Base-by-base conservation (phyloP, 2,329 filamentous ascomycete genomes). In the Fusarium penzigii region DNA sequence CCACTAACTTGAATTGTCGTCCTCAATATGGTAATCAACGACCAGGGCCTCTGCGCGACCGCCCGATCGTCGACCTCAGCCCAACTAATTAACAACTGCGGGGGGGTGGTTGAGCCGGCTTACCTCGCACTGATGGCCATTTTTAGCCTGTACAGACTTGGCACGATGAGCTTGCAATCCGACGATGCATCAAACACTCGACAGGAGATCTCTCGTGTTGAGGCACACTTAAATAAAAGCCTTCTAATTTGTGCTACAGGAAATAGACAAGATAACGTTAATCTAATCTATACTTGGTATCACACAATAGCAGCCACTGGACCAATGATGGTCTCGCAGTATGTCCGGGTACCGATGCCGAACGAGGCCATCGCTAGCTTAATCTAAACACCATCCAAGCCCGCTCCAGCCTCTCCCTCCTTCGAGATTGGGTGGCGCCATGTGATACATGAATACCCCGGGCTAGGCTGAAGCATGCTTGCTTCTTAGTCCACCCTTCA, bases 81-180 rank as follows among this genome's bases (percentile, higher is more conserved):
- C 50, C 17, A 16, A 36, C 44, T n/a, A 17, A 41, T 42, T 32
- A 55, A 20, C 20, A 42, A 53, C 14, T 14, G 17, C 61, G 57
- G 57, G 49, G 49, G 39, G 14, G 53, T 58, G 59, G 52, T 64
- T 65, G 39, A 17, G 42, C 62, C 62, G 59, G 59, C 62, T 65
- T 57, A 65, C 61, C 38, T 60, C 55, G 51, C 49, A 49, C 45
- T 58, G 38, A 17, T 62, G 40, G 36, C 55, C 57, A 25, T 50
- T 57, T 52, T 52, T 17, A 44, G 49, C 34, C 46, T 20, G 25
- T 17, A 44, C 13, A 10, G 20, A 25, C 20, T 25, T 7, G 20
- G 20, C 20, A 25, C 20, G 20, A 25, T 4, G 20, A 25, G 20
- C 20, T 25, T 25, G 20, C 20, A 25, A 7, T 25, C 20, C 20